Base-by-base conservation (phyloP, 139 green algal genomes). In the Parachlorella kessleri region DNA sequence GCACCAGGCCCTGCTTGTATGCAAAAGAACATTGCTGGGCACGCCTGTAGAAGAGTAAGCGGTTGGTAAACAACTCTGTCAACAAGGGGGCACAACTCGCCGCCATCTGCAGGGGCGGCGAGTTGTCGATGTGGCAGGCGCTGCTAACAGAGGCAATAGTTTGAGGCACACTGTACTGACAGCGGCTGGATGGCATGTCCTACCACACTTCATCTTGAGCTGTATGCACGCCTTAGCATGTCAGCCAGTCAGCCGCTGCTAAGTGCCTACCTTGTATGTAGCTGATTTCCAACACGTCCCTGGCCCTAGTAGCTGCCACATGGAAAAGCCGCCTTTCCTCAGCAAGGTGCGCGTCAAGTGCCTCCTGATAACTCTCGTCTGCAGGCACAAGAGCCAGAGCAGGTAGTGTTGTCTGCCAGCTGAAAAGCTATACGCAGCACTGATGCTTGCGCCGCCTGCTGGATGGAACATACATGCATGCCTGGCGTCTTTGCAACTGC, bases 311-410 rank as follows among this genome's bases (percentile, higher is more conserved):
- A 40, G 63, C 64, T 2, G 74, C 74, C 7, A 79, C 74, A n/a
- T 79, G 74, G 64, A 79, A 79, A 30, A 79, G 74, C 21, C 74
- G 40, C 74, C 74, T 30, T 64, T 79, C 74, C 74, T 79, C 74
- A 21, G 55, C 74, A 10, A 72, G 37, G 30, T 73, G 74, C 30
- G n/a, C 63, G 30, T 32, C 63, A 63, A 3, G 74, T 35, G 26
- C 18, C 40, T 23, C 53, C 1, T 36, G 21, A 48, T 53, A 66
- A 18, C 54, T 48, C 1, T 30, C 70, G 53, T 23, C 37, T 37
- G 5, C 36, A 54, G 2, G 70, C 41, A 6, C 26, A 40, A 40
- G 30, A 10, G 8, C 3, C n/a, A 26, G 40, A 4, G 6, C 0
- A 3, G 18, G 24, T 10, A 35, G 35, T 24, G 30, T 33, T 3